Percentiles rank a stretch among this genome's conserved stretches.
Evolutionary conservation across 768 basidiomycete genomes (phyloP).

Genomic region (Leccinum ochraceum): DNA sequence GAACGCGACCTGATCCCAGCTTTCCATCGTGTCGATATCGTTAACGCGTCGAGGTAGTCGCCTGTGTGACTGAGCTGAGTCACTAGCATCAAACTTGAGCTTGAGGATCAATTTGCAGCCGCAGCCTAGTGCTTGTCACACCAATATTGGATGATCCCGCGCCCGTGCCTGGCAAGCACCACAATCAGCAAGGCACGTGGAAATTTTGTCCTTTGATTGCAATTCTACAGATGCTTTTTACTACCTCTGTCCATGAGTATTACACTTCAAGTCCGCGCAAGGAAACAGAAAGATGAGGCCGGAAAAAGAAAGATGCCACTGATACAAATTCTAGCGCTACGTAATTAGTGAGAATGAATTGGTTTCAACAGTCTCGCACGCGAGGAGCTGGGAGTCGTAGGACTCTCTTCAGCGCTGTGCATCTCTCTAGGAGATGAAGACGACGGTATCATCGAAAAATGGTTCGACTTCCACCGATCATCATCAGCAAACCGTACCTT

Average conservation of each 20-base stretch:
- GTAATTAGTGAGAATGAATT: constrained; percentile 16
- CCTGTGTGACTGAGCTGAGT: neutral
- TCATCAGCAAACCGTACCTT: neutral
- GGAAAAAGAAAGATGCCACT: neutral
- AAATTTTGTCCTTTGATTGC: neutral
- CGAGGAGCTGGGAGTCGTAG: constrained; percentile 1
- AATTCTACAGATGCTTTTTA: constrained; percentile 5
- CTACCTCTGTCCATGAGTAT: neutral
- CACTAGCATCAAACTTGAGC: neutral
- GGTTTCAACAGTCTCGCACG: constrained; percentile 22
- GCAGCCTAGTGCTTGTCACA: neutral
- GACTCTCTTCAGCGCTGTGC: neutral
- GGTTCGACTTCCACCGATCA: constrained; percentile 8
- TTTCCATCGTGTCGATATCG: constrained; percentile 20
- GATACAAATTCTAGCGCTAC: constrained; percentile 20
- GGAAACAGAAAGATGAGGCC: neutral
- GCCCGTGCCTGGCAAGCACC: neutral
- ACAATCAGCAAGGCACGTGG: neutral
- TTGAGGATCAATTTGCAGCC: constrained; percentile 1
- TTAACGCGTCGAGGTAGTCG: neutral
- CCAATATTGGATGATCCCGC: neutral
- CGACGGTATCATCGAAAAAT: constrained; percentile 22
- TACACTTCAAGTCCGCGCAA: neutral
- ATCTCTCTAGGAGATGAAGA: constrained; percentile 15
- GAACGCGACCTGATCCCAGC: constrained; percentile 33